Conservation (phyloP, 306 rosid species). For the Fagus sylvatica region DNA sequence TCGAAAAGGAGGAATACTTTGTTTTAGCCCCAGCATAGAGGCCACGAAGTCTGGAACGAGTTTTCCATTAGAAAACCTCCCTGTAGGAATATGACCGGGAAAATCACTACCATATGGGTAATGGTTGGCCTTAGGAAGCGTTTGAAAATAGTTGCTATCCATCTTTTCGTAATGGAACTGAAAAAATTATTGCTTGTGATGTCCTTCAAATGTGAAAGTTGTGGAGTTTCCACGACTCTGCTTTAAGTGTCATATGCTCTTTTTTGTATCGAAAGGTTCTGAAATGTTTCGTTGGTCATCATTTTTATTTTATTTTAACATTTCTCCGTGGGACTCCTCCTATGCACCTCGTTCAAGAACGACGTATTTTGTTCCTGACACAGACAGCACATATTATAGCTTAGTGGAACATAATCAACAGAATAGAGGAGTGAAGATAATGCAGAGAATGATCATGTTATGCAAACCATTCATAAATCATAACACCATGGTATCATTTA, state of each 20-base stretch:
- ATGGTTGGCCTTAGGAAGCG: too few species aligned
- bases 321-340: slow-evolving; percentile 12
- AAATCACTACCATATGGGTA: too few species aligned
- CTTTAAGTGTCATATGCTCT: too few species aligned
- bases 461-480: neutral
- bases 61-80: too few species aligned
- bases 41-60: too few species aligned
- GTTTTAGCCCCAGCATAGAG: too few species aligned
- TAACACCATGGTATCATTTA: slow-evolving; percentile 33
- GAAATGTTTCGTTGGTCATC: neutral
- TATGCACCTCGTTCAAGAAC: slow-evolving; percentile 28
- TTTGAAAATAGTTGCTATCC: too few species aligned
- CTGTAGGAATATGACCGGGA: too few species aligned
- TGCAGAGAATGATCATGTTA: too few species aligned
- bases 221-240: neutral
- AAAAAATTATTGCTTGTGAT: neutral
- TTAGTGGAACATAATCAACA: slow-evolving; percentile 30
- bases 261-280: neutral
- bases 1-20: too few species aligned
- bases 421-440: neutral
- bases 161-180: neutral
- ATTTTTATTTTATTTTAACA: neutral
- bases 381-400: slow-evolving; percentile 30
- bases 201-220: neutral
- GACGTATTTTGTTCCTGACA: slow-evolving; percentile 3